phyloP scores from a whole-genome alignment of 2,329 filamentous ascomycete genomes.

The Colletotrichum lupini region DNA sequence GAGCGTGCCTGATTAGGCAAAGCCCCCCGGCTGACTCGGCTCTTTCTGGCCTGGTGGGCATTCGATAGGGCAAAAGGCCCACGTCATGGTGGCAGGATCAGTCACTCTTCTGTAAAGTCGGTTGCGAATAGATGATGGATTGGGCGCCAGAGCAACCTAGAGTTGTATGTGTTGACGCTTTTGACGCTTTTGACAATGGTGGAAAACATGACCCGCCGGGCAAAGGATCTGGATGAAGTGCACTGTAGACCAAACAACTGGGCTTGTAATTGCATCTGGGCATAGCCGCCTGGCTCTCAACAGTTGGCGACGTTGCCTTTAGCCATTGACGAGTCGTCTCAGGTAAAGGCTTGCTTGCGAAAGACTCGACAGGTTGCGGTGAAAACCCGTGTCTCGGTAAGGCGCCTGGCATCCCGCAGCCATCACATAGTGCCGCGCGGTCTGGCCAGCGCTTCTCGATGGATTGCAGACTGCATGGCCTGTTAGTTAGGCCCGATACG shows the following conservation, averaged over 20 bases:
- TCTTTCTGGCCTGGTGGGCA: conserved; percentile 24
- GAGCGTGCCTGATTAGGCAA: conserved; percentile 33
- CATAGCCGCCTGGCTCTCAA: background rate
- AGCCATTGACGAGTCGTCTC: conserved; percentile 5
- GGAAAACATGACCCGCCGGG: background rate
- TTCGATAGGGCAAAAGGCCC: conserved; percentile 10
- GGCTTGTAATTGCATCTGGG: background rate
- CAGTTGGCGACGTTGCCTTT: background rate
- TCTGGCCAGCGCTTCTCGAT: conserved; percentile 21
- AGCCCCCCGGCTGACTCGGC: conserved; percentile 6
- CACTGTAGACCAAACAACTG: background rate
- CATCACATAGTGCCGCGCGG: conserved; percentile 27
- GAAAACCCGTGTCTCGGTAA: background rate
- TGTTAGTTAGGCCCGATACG: background rate
- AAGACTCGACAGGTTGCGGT: background rate
- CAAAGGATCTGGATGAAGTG: background rate
- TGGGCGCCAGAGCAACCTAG: conserved; percentile 12
- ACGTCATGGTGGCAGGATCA: conserved; percentile 16
- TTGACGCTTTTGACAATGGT: background rate
- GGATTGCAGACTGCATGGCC: conserved; percentile 1
- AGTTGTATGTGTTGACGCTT: conserved; percentile 1
- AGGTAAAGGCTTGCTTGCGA: background rate
- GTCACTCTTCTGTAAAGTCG: background rate
- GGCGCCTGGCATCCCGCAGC: conserved; percentile 7
- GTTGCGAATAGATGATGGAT: conserved; percentile 19